Base-by-base conservation (phyloP, 345 rosid genomes). In the Syzygium grande region DNA sequence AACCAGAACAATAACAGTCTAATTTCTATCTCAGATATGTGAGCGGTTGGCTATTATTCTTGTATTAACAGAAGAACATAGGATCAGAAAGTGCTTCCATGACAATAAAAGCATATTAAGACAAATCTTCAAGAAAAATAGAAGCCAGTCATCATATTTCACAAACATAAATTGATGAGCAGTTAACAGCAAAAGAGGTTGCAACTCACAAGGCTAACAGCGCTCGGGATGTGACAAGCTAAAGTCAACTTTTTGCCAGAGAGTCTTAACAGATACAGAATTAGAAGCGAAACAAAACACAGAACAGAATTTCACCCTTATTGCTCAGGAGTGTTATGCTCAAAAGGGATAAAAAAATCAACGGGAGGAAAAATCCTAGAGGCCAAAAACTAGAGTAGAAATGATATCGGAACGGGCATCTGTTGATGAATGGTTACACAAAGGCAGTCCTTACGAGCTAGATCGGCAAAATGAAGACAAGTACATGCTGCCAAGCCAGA, bases 101-200 rank as follows among this genome's bases (percentile, higher is more conserved):
- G 25, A 38, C 49, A 73, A 13, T 38, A 38, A 73, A 73, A 73
- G 83, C 52, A 78, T 23, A 73, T 73, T 19, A 49, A 88, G 90
- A 87, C 63, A 87, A 77, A 87, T 89, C 59, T 77, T 86, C 43
- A 25, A 87, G 85, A 88, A 84, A 55, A 29, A 29, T 22, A 52
- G 43, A 52, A 15, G 59, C 41, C 34, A n/a, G n/a, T 84, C 87
- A 85, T 49, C 53, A 12, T 55, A 34, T 85, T 53, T 17, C 53
- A 13, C 79, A 19, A 41, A 59, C 41, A 52, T 51, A 25, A 49
- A 13, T 34, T 2, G 43, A 17, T n/a, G 53, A 34, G 16, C 68
- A 9, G 6, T 84, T 27, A 84, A 84, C 41, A 27, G 14, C 83
- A 73, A 73, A 38, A 73, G 83, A 73, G 30, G 2, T 43, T 25